A percentile compares a stretch with the other conserved stretches of the same genome.
phyloP scores from a whole-genome alignment of 2,329 filamentous ascomycete genomes.

The Sclerotinia trifoliorum region DNA sequence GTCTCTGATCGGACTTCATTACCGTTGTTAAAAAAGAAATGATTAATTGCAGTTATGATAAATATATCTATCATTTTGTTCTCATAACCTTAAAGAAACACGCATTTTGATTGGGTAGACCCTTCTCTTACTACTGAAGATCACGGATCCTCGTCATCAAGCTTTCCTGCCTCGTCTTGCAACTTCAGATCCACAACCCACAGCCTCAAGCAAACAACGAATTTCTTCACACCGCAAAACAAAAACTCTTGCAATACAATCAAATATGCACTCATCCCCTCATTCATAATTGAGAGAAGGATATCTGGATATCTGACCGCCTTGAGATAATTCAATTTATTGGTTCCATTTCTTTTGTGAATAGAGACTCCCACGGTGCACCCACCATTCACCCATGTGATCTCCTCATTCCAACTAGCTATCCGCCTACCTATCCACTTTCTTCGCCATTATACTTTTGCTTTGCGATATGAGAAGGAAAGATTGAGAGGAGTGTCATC shows the following conservation, averaged over 20 bases:
- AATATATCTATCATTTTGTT: not conserved
- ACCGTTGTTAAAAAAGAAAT: not conserved
- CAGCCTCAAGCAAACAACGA: conserved; percentile 19
- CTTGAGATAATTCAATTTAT: not conserved
- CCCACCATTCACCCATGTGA: conserved; percentile 17
- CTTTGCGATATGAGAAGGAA: conserved; percentile 20
- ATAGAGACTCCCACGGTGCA: conserved; percentile 5
- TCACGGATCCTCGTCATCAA: conserved; percentile 14
- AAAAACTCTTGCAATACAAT: conserved; percentile 10
- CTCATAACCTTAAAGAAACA: not conserved
- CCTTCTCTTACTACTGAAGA: not conserved
- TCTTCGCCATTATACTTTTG: conserved; percentile 11
- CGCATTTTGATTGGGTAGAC: conserved; percentile 8
- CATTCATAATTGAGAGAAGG: not conserved
- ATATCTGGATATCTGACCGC: not conserved
- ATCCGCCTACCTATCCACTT: conserved; percentile 16
- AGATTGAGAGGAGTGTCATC: conserved; percentile 5
- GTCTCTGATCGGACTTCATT: not conserved
- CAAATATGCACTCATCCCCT: not conserved
- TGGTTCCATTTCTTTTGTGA: not conserved
- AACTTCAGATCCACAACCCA: conserved; percentile 8
- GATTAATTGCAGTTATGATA: not conserved
- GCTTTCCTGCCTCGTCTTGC: conserved; percentile 18
- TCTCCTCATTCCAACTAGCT: conserved; percentile 10
- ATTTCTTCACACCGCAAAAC: conserved; percentile 3